Base-by-base conservation (phyloP, 352 stramenopile genomes). In the Globisporangium carolinianum region DNA sequence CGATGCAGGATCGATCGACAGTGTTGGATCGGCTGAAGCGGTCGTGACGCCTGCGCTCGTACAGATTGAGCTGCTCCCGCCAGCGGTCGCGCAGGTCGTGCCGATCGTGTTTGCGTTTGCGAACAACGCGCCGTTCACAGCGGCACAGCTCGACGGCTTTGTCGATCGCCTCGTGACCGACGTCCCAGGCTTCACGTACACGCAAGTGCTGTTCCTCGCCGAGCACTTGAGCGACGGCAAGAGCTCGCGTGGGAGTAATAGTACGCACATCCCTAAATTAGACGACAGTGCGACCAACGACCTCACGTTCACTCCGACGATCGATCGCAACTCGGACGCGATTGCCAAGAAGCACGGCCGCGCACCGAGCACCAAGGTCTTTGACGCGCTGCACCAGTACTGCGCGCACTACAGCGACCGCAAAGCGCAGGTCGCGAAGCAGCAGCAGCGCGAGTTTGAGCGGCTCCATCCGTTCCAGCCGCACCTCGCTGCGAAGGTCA, bases 91-190 rank as follows among this genome's bases (percentile, higher is more conserved):
- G 6, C 74, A 69, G 17, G 68, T 88, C 5, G 72, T 83, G 15
- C 68, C 71, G 12, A 83, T 87, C 41, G 64, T 89, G 10, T 86
- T 89, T 55, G 80, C 86, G 52, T 83, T 83, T 36, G 77, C 78
- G 7, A 71, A 75, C 51, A 66, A 81, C 49, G 57, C 57, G 35
- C 61, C 79, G 10, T 75, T 92, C 39, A 66, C 71, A 17, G 65
- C 62, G 7, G 49, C 57, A 17, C 64, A 62, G 4, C 89, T 92
- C 53, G 62, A 64, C 3, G 15, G 7, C 7, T 77, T 72, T 57
- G 85, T 92, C 71, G 80, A 90, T n/a, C 74, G 72, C 18, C 69
- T 90, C 17, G 73, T 90, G 52, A 53, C 53, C 4, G 72, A 91
- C 17, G 74, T 86, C 12, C 76, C 74, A 5, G 78, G 74, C 1